Percentiles rank a stretch among this genome's conserved stretches.
These are phyloP conservation scores for Heteromeles arbutifolia DNA, from an alignment of 306 rosid species.

Conservation along the genomic window DNA sequence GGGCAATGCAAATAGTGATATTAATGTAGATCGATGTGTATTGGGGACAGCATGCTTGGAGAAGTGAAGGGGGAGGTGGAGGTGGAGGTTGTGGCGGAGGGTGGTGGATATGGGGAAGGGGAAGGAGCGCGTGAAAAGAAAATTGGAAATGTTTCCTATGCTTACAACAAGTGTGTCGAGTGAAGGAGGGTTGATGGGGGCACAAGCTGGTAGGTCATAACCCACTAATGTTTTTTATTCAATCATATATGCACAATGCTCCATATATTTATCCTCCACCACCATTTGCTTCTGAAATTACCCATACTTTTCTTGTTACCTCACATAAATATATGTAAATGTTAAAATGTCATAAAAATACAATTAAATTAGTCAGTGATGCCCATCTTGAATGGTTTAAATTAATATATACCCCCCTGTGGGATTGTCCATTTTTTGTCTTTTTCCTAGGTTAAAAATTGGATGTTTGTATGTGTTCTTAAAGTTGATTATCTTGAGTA, in stretches of 20 bases:
- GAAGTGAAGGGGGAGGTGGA: slow-evolving; percentile 14
- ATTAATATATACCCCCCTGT: slow-evolving; percentile 15
- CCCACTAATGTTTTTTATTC: slow-evolving; percentile 54
- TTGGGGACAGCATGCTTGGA: slow-evolving; percentile 59
- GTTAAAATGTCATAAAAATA: background rate
- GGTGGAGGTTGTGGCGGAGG: background rate
- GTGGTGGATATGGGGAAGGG: slow-evolving; percentile 54
- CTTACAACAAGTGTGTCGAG: slow-evolving; percentile 55
- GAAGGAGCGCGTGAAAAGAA: slow-evolving; percentile 44
- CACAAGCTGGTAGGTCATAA: slow-evolving; percentile 40
- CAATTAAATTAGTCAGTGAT: background rate
- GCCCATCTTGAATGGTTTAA: slow-evolving; percentile 14
- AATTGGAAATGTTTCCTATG: slow-evolving; percentile 64
- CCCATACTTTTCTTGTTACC: slow-evolving; percentile 29
- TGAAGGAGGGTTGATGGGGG: slow-evolving; percentile 46
- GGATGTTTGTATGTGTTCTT: slow-evolving; percentile 8
- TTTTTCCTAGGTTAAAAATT: slow-evolving; percentile 7
- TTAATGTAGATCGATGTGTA: slow-evolving; percentile 19
- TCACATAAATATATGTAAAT: background rate
- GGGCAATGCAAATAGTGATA: slow-evolving; percentile 24
- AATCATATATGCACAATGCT: slow-evolving; percentile 57
- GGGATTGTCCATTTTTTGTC: slow-evolving; percentile 21
- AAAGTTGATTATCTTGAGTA: background rate
- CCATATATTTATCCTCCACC: slow-evolving; percentile 25
- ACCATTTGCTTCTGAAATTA: background rate